Evolutionary conservation across 2,329 filamentous ascomycete genomes (phyloP).

Genomic region (Teratosphaeria gauchensis): DNA sequence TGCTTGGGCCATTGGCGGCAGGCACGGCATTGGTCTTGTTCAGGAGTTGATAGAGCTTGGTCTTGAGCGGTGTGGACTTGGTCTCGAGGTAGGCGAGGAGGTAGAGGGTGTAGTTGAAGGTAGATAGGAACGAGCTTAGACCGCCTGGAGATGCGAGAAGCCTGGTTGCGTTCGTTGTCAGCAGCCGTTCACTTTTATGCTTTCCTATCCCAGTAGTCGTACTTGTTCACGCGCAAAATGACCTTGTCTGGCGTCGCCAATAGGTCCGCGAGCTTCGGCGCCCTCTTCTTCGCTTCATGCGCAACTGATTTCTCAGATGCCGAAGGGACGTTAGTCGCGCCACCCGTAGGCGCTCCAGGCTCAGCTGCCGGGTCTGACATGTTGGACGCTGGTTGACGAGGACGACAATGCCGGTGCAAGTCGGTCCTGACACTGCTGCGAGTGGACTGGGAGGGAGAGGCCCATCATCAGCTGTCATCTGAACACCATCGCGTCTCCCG

Average conservation of each 20-base stretch:
- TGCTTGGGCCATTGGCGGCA: conserved; percentile 16
- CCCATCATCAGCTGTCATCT: neutral
- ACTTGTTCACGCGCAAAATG: conserved; percentile 38
- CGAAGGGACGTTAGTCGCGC: conserved; percentile 21
- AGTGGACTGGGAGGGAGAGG: neutral
- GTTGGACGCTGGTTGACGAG: neutral
- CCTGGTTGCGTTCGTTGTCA: conserved; percentile 17
- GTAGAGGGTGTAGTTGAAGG: conserved; percentile 39
- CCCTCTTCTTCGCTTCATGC: conserved; percentile 18
- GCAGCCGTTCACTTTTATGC: neutral
- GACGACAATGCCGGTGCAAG: neutral
- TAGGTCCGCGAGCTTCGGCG: conserved; percentile 19
- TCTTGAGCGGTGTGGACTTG: conserved; percentile 27
- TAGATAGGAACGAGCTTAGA: conserved; percentile 36
- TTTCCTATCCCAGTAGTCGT: conserved; percentile 4
- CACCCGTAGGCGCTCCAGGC: conserved; percentile 27
- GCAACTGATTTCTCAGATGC: conserved; percentile 23
- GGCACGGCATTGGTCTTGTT: conserved; percentile 19
- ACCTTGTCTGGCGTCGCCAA: conserved; percentile 29
- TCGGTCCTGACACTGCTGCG: neutral
- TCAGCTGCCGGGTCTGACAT: conserved; percentile 31
- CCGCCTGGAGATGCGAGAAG: conserved; percentile 36
- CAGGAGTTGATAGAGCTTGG: conserved; percentile 26
- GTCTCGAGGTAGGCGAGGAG: conserved; percentile 33
- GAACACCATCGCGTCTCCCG: neutral